phyloP scores from a whole-genome alignment of 306 rosid species.

The Ochetophila trinervis region DNA sequence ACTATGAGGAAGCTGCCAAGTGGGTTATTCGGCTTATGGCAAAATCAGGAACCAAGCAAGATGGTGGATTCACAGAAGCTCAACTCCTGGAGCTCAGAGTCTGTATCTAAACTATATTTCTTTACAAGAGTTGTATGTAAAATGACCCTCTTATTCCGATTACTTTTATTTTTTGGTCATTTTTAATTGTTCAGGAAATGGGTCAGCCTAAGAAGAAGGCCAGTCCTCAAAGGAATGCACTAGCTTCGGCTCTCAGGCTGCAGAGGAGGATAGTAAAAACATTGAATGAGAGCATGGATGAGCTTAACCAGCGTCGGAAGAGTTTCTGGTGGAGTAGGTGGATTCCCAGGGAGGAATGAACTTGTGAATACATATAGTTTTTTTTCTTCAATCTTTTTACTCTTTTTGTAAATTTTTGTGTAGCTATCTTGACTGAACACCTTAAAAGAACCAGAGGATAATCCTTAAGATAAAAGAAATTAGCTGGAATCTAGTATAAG shows the following conservation, averaged over 20 bases:
- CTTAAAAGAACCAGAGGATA: slow-evolving; percentile 25
- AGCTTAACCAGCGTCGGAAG: slow-evolving; percentile 61
- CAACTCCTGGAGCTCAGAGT: slow-evolving; percentile 80
- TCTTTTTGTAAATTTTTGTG: slow-evolving; percentile 53
- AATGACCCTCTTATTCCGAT: not conserved
- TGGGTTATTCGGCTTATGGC: slow-evolving; percentile 84
- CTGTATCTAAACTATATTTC: slow-evolving; percentile 21
- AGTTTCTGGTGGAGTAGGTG: slow-evolving; percentile 97
- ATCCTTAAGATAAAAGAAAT: slow-evolving; percentile 27
- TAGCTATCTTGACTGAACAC: slow-evolving; percentile 35
- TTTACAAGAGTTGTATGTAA: slow-evolving; percentile 7
- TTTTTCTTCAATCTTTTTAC: slow-evolving; percentile 16
- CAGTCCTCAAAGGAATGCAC: slow-evolving; percentile 58
- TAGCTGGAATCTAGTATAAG: slow-evolving; percentile 44
- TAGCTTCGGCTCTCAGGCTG: slow-evolving; percentile 76
- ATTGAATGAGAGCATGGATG: slow-evolving; percentile 84
- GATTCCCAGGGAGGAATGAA: slow-evolving; percentile 94
- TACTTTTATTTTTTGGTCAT: not conserved
- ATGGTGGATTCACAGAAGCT: slow-evolving; percentile 97
- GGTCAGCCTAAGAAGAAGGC: slow-evolving; percentile 63
- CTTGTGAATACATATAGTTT: slow-evolving; percentile 1
- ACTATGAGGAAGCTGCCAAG: slow-evolving; percentile 77
- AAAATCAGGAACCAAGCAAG: slow-evolving; percentile 80
- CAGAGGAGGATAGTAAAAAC: slow-evolving; percentile 73
- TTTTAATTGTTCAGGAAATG: slow-evolving; percentile 51